These are phyloP conservation scores for Carex parvula DNA, from an alignment of 176 grass and related monocot species.

Conservation along the genomic window DNA sequence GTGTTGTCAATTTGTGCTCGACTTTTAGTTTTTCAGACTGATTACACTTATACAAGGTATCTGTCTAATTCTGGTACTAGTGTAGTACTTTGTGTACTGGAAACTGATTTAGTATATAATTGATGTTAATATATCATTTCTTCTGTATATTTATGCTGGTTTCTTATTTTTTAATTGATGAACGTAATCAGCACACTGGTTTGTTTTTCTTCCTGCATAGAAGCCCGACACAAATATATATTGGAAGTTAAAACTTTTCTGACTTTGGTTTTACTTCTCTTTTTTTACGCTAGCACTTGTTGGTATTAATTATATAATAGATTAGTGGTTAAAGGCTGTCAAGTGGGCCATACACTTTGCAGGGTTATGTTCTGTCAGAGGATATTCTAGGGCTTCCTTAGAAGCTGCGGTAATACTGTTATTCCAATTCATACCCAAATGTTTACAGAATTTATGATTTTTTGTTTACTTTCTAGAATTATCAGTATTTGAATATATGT, in stretches of 20 bases:
- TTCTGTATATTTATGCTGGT: constrained; percentile 11
- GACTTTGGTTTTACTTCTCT: not conserved
- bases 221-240: not conserved
- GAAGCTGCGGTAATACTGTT: constrained; percentile 52
- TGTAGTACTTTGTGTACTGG: not conserved
- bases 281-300: constrained; percentile 12
- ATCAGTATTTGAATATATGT: no score
- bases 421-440: no score
- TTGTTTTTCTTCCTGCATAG: constrained; percentile 5
- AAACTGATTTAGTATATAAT: not conserved
- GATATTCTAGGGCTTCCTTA: constrained; percentile 88
- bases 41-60: constrained; percentile 46
- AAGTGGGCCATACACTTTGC: constrained; percentile 85
- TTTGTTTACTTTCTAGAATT: no score
- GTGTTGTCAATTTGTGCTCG: no score
- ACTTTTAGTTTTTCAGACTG: no score
- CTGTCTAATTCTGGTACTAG: constrained; percentile 6
- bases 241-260: constrained; percentile 26
- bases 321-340: no score
- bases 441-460: no score
- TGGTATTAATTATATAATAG: constrained; percentile 23
- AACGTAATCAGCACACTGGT: not conserved
- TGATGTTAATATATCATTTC: not conserved
- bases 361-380: constrained; percentile 74
- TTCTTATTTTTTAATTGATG: no score